phyloP scores from a whole-genome alignment of 768 basidiomycete species.

The Collybia sp. region DNA sequence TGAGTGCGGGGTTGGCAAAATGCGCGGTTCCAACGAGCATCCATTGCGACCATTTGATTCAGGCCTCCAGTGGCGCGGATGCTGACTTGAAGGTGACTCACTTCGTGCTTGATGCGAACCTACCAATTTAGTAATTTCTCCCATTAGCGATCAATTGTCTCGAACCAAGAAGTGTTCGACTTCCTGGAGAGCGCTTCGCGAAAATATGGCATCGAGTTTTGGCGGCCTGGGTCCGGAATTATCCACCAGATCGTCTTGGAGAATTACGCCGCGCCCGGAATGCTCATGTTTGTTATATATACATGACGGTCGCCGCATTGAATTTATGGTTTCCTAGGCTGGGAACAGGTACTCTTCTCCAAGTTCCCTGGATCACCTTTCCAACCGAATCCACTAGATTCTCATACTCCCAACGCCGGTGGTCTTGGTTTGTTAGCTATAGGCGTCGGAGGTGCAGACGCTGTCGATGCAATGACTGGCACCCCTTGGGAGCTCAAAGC shows the following conservation, averaged over 20 bases:
- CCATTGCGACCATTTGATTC: constrained; percentile 98
- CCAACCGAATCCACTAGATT: constrained; percentile 47
- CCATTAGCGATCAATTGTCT: constrained; percentile 70
- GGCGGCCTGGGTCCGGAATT: constrained; percentile 93
- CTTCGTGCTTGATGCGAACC: background rate
- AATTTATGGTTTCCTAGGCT: constrained; percentile 42
- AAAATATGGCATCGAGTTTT: constrained; percentile 96
- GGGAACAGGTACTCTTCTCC: constrained; percentile 57
- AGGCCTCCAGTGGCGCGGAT: constrained; percentile 86
- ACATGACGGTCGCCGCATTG: constrained; percentile 3
- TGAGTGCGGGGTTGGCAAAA: constrained; percentile 85
- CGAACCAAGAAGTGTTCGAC: constrained; percentile 96
- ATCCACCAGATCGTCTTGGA: constrained; percentile 99
- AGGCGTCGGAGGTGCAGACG: constrained; percentile 98
- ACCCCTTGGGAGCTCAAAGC: constrained; percentile 98
- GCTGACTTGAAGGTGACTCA: constrained; percentile 70
- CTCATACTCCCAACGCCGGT: constrained; percentile 97
- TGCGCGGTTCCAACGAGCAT: constrained; percentile 89
- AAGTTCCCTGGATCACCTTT: background rate
- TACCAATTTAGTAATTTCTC: too few relatives aligned
- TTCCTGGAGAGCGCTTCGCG: constrained; percentile 89
- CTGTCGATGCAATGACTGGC: constrained; percentile 96
- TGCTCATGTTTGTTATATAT: constrained; percentile 65
- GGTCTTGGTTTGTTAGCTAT: constrained; percentile 96
- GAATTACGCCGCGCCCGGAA: constrained; percentile 94